Evolutionary conservation across 2,329 filamentous ascomycete genomes (phyloP).

Genomic region (Claviceps paspali): DNA sequence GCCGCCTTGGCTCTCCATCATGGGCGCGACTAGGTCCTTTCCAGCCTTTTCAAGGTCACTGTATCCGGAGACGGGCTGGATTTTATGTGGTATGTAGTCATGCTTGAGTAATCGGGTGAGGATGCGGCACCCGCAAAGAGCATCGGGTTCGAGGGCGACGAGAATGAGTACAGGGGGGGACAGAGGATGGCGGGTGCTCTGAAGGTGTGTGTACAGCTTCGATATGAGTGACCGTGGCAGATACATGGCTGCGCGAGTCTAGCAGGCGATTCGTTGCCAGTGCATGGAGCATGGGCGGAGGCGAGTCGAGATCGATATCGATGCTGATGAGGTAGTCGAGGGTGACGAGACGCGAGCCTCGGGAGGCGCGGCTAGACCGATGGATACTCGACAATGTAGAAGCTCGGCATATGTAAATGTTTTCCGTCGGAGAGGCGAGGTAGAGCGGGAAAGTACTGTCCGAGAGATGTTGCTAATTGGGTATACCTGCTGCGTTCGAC

Average conservation of each 20-base stretch:
- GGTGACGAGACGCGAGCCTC: conserved; percentile 5
- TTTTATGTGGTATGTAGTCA: conserved; percentile 96
- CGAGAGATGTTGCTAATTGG: too few species aligned
- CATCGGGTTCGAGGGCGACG: conserved; percentile 85
- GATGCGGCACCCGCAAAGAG: conserved; percentile 88
- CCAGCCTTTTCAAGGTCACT: conserved; percentile 71
- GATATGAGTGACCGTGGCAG: conserved; percentile 79
- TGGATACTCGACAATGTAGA: too few species aligned
- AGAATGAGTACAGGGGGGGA: conserved; percentile 85
- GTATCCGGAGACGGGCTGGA: conserved; percentile 88
- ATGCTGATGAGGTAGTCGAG: too few species aligned
- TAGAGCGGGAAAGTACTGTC: too few species aligned
- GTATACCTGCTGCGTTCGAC: too few species aligned
- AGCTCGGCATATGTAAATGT: too few species aligned
- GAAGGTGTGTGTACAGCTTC: conserved; percentile 80
- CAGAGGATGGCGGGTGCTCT: conserved; percentile 73
- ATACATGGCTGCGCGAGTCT: conserved; percentile 52
- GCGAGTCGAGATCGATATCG: too few species aligned
- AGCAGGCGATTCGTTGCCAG: conserved; percentile 16
- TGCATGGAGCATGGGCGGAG: conserved; percentile 12
- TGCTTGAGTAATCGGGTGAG: conserved; percentile 85
- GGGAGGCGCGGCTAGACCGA: too few species aligned
- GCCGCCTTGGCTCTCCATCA: conserved; percentile 75
- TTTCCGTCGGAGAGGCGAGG: too few species aligned
- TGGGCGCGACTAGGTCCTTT: conserved; percentile 62